These are phyloP conservation scores for Chiua virens DNA, from an alignment of 768 basidiomycete species.

Conservation along the genomic window DNA sequence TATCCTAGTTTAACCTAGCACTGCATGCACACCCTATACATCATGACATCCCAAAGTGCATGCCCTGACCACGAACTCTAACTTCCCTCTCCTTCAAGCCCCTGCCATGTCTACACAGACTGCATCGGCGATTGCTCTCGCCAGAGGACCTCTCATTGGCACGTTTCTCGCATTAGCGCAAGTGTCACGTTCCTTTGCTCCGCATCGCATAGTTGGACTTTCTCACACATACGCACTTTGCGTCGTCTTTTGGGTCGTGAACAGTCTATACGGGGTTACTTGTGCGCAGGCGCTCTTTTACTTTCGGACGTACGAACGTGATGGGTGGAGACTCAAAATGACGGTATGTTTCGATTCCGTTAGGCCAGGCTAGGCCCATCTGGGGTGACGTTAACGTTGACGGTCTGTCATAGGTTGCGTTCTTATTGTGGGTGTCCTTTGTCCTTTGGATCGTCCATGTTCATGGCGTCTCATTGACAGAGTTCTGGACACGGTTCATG, in stretches of 20 bases:
- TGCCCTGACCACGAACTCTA: no score
- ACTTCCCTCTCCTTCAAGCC: no score
- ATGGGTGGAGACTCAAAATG: constrained; percentile 17
- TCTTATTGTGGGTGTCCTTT: no score
- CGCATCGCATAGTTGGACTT: no score
- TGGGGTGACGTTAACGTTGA: no score
- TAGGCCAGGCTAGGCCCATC: no score
- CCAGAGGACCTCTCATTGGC: constrained; percentile 28
- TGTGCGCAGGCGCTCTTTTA: constrained; percentile 30
- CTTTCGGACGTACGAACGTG: constrained; percentile 23
- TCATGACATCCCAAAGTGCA: no score
- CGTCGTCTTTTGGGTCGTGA: not conserved
- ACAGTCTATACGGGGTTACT: constrained; percentile 29
- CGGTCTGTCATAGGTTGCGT: no score
- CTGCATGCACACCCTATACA: no score
- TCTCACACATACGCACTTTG: not conserved
- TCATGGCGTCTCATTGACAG: constrained; percentile 1
- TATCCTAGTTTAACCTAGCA: no score
- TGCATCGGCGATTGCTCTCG: constrained; percentile 9
- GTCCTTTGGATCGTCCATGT: no score
- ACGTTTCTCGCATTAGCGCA: constrained; percentile 23
- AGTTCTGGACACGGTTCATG: constrained; percentile 21
- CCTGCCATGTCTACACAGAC: constrained; percentile 7
- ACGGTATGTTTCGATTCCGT: constrained; percentile 14
- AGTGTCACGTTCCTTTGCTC: constrained; percentile 3